Percentiles rank a stretch among this genome's conserved stretches.
Conservation (phyloP, 225 moss, liverwort and hornwort genomes). For the Marchantia polymorpha region DNA sequence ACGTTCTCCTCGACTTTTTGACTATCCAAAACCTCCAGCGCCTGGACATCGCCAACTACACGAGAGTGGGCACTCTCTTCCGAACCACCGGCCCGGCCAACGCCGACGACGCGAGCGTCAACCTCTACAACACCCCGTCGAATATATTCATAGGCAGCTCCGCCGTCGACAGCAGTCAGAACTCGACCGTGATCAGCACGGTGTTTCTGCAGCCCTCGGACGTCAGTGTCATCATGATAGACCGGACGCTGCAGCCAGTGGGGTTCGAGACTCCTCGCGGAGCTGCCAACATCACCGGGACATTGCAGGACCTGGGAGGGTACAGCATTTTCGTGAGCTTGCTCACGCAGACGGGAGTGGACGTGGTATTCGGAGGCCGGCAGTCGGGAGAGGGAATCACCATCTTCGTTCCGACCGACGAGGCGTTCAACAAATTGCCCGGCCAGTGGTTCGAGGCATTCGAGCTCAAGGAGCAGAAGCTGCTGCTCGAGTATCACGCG, state of each 20-base stretch:
- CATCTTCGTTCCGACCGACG: conserved; percentile 17
- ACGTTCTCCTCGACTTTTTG: conserved; percentile 27
- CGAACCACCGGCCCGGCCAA: not conserved
- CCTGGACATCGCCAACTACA: not conserved
- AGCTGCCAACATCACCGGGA: conserved; percentile 1
- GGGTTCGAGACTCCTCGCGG: not conserved
- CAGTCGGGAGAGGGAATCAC: conserved; percentile 3
- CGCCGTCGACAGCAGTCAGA: not conserved
- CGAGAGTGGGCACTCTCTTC: conserved; percentile 2
- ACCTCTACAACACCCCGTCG: conserved; percentile 16
- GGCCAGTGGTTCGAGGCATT: not conserved
- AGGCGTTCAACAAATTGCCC: conserved; percentile 2
- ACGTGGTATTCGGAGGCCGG: not conserved
- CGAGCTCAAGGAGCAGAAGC: not conserved
- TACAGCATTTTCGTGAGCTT: not conserved
- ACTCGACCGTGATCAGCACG: conserved; percentile 25
- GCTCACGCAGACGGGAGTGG: conserved; percentile 18
- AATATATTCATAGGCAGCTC: conserved; percentile 30
- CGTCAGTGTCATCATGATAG: conserved; percentile 27
- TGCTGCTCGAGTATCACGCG: conserved; percentile 14
- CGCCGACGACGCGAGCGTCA: not conserved
- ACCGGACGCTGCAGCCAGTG: conserved; percentile 23
- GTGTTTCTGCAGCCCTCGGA: conserved; percentile 4
- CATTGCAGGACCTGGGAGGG: not conserved
- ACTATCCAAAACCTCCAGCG: conserved; percentile 1